Evolutionary conservation across 2,329 filamentous ascomycete species (phyloP), one percentile per base, ranked within the genome.

Genomic region (Shiraia bambusicola): DNA sequence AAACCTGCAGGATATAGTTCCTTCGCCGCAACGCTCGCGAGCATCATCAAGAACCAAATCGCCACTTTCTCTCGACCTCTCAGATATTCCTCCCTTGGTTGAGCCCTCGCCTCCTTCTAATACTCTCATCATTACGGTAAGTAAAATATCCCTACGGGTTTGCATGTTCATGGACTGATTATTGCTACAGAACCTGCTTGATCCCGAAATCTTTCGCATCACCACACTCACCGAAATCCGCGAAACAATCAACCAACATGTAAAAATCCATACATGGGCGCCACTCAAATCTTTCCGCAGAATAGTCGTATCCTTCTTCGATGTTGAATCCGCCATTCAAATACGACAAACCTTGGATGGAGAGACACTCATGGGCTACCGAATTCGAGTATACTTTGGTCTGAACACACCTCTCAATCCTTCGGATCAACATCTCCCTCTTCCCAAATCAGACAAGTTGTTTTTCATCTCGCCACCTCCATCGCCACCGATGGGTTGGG

Each of bases 201-300:
- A 88, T 52, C 72, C 77, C 45, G 82, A 86, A 59, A 83, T 89
- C 72, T 93, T 92, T 76, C 76, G 80, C 44, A 76, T 86, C 13
- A 78, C 84, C 49, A 89, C 88, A 69, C 77, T 92, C 45, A 80
- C 86, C 58, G 82, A 79, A 47, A 87, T 92, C 59, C 84, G 83
- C 63, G 77, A 83, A 40, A 81, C 88, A 45, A 83, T 93, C 66
- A 74, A 80, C 59, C 69, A 79, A 35, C 81, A 83, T n/a, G 85
- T 86, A 2, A 77, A 82, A 36, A 82, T 92, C 51, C 84, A 88
- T 71, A 82, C 84, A 45, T 93, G 87, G 78, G 81, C 86, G 9
- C 88, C 88, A 0, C 79, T 93, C 49, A 88, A 88, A 67, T 90
- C 86, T 6, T 89, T 93, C 76, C 81, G 84, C 51, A 84, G 88